A percentile compares a stretch with the other conserved stretches of the same genome.
Evolutionary conservation across 2,329 filamentous ascomycete genomes (phyloP).

Genomic region (Fusarium sp.): DNA sequence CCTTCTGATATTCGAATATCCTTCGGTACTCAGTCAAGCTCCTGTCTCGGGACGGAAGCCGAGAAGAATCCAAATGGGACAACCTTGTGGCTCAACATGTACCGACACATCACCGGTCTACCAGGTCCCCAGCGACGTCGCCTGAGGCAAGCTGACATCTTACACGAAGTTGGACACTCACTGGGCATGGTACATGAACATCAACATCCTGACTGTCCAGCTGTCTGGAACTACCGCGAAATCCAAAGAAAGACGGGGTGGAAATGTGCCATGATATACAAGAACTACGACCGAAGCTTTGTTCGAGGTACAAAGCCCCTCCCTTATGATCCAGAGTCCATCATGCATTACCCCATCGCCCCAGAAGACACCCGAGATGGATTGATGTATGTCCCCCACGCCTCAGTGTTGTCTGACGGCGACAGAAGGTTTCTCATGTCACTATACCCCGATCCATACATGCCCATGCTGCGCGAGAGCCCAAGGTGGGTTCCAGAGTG

Average conservation of each 20-base stretch:
- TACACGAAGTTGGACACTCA: background rate
- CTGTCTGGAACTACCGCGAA: background rate
- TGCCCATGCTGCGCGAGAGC: background rate
- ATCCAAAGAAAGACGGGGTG: background rate
- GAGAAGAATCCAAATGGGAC: background rate
- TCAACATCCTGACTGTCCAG: background rate
- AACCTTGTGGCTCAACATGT: background rate
- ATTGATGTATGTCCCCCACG: background rate
- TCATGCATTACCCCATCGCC: background rate
- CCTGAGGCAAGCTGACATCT: background rate
- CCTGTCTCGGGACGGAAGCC: background rate
- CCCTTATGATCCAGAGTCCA: background rate
- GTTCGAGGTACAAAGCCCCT: background rate
- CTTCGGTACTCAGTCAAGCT: background rate
- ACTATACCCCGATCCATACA: background rate
- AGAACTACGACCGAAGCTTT: background rate
- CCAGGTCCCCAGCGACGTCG: background rate
- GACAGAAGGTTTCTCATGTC: background rate
- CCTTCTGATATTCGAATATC: background rate
- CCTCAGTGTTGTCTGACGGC: background rate
- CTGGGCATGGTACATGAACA: background rate
- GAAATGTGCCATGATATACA: background rate
- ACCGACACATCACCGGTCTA: background rate
- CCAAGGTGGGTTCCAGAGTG: background rate
- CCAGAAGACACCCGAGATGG: background rate